Evolutionary conservation across 495 filamentous ascomycete species (phyloP), one percentile per base, ranked within the genome.

Genomic region (Jackrogersella minutella): DNA sequence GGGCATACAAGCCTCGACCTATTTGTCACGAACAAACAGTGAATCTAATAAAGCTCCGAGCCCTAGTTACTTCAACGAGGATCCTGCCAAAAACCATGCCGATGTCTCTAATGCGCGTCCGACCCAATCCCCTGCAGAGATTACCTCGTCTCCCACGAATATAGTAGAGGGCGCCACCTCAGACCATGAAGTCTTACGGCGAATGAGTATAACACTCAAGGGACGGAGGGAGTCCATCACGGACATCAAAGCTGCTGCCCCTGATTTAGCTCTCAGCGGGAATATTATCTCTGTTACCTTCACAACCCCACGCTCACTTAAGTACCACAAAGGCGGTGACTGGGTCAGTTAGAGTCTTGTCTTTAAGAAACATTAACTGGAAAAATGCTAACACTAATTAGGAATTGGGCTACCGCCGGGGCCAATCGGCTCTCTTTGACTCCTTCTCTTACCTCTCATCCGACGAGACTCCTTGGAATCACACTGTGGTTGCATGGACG

Each of bases 401-500:
- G 90, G 86, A 89, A 73, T 77, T 96, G 62, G 87, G 86, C 69
- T 79, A 88, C 59, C 90, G 93, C 41, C 87, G 88, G 28, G 93
- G 93, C 51, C 91, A 91, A 34, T 96, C 93, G 3, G 91, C 93
- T 16, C 81, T 97, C 21, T 94, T 93, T 75, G 93, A 97, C 74
- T 90, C 91, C 28, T 90, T 97, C 70, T 86, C 88, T 14, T 88
- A 93, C 75, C 85, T 97, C 21, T 90, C 91, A 6, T 92, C 92
- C 5, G 78, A 89, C 39, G 81, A 89, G 19, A 85, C 86, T 6
- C 84, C 85, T 17, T 97, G 92, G 92, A 89, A 91, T 68, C 93
- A 96, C 78, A 92, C 88, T 0, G 81, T 97, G 0, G 89, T 97
- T 47, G 93, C 90, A 16, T 97, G 93, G 93, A 94, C 93, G 1